Percentiles rank a stretch among this genome's conserved stretches.
These are phyloP conservation scores for Trametes meyenii DNA, from an alignment of 768 basidiomycete species.

Conservation along the genomic window DNA sequence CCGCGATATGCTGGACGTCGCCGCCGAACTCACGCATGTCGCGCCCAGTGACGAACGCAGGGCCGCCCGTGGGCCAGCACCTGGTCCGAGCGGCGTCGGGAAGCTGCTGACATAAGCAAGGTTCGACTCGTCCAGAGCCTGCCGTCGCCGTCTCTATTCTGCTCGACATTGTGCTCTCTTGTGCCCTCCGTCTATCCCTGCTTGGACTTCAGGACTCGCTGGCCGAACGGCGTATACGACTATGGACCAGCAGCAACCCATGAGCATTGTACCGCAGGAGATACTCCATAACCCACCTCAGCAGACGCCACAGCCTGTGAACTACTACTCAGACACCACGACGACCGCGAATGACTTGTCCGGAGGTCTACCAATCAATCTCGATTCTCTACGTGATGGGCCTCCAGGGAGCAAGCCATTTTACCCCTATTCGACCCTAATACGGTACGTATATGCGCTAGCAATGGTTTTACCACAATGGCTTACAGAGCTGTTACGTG, in stretches of 20 bases:
- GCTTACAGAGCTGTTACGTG: constrained; percentile 6
- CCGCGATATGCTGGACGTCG: constrained; percentile 13
- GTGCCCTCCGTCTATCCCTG: constrained; percentile 10
- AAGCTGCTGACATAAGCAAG: constrained; percentile 35
- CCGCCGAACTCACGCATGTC: constrained; percentile 8
- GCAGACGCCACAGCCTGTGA: constrained; percentile 36
- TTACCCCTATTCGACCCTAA: constrained; percentile 89
- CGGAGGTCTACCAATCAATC: constrained; percentile 82
- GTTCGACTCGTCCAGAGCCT: constrained; percentile 28
- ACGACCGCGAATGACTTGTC: constrained; percentile 69
- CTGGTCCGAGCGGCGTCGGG: constrained; percentile 33
- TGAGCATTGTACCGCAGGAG: constrained; percentile 63
- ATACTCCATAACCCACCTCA: constrained; percentile 48
- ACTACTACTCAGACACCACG: constrained; percentile 66
- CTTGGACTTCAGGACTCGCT: constrained; percentile 1
- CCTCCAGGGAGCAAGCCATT: constrained; percentile 90
- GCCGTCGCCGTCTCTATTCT: constrained; percentile 33
- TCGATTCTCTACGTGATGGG: constrained; percentile 84
- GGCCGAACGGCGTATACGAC: constrained; percentile 24
- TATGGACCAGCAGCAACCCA: constrained; percentile 48
- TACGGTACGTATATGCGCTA: constrained; percentile 59
- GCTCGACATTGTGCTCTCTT: constrained; percentile 20
- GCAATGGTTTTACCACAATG: background rate
- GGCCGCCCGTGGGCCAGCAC: constrained; percentile 4
- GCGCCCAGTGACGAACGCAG: background rate